These are phyloP conservation scores for Trametes sp. DNA, from an alignment of 1,284 basidiomycete species.

Conservation along the genomic window DNA sequence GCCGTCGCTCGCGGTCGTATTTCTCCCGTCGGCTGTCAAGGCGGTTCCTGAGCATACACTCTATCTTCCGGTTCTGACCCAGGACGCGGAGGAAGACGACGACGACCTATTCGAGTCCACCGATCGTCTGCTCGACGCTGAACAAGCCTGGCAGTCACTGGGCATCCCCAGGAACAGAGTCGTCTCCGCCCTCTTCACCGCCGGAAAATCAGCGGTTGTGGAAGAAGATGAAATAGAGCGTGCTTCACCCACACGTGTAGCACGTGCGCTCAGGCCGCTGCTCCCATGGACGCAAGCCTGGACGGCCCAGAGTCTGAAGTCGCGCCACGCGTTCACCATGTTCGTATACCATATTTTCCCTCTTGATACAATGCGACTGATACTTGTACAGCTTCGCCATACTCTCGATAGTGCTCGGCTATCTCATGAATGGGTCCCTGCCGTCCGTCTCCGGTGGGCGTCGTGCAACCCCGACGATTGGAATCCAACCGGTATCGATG, in stretches of 20 bases:
- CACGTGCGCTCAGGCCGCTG: conserved; percentile 55
- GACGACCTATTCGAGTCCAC: conserved; percentile 37
- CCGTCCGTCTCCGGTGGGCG: conserved; percentile 10
- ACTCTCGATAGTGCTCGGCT: conserved; percentile 71
- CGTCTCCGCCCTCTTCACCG: conserved; percentile 45
- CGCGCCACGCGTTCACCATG: conserved; percentile 68
- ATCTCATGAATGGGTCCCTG: conserved; percentile 59
- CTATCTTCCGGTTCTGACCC: conserved; percentile 65
- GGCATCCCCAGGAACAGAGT: conserved; percentile 52
- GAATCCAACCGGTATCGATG: conserved; percentile 22
- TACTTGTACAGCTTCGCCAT: conserved; percentile 60
- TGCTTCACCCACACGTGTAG: conserved; percentile 52
- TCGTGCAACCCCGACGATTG: conserved; percentile 22
- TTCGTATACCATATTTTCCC: conserved; percentile 44
- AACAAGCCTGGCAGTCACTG: conserved; percentile 58
- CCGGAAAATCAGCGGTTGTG: conserved; percentile 49
- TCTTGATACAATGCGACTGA: conserved; percentile 9
- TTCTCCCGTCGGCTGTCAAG: conserved; percentile 58
- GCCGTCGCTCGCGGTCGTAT: conserved; percentile 71
- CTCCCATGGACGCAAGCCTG: conserved; percentile 38
- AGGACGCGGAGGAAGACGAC: conserved; percentile 43
- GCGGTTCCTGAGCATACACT: conserved; percentile 59
- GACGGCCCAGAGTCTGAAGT: conserved; percentile 36
- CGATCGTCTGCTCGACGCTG: conserved; percentile 46
- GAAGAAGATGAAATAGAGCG: conserved; percentile 53